A percentile compares a stretch with the other conserved stretches of the same genome.
Evolutionary conservation across 2,329 filamentous ascomycete genomes (phyloP).

Genomic region (Tolypocladium album): DNA sequence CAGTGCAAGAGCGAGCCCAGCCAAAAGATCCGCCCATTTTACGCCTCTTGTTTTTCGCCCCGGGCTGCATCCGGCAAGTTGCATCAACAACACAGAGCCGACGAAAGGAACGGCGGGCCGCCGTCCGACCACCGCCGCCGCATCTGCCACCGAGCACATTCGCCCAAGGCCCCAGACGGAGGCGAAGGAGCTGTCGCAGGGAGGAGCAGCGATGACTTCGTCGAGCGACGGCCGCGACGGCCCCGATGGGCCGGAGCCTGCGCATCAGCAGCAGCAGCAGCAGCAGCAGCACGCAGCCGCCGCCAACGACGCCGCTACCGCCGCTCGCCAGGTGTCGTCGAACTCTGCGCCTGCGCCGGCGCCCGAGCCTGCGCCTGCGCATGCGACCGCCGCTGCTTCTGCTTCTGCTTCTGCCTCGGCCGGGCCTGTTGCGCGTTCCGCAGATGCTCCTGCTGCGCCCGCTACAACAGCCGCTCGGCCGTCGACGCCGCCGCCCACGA

Average conservation of each 20-base stretch:
- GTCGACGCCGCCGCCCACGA: conserved; percentile 7
- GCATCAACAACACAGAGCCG: conserved; percentile 2
- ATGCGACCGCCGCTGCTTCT: not conserved
- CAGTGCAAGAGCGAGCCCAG: not conserved
- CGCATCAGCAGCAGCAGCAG: not conserved
- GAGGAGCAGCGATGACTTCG: conserved; percentile 50
- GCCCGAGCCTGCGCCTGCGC: not conserved
- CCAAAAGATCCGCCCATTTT: conserved; percentile 1
- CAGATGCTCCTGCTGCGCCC: not conserved
- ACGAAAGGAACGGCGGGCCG: not conserved
- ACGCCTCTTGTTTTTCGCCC: conserved; percentile 8
- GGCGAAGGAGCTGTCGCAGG: conserved; percentile 45
- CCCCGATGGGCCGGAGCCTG: conserved; percentile 8
- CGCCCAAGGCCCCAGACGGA: conserved; percentile 8
- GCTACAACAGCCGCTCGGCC: not conserved
- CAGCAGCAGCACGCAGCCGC: not conserved
- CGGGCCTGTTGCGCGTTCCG: not conserved
- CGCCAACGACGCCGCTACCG: not conserved
- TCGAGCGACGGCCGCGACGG: conserved; percentile 32
- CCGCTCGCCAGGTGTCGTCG: not conserved
- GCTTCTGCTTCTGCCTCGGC: not conserved
- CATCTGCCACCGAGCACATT: not conserved
- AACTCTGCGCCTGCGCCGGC: not conserved
- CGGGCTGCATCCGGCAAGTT: conserved; percentile 5
- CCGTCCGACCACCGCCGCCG: not conserved